A percentile compares a stretch with the other conserved stretches of the same genome.
phyloP scores from a whole-genome alignment of 805 yeast genomes.

The Cyberlindnera misumaiensis region DNA sequence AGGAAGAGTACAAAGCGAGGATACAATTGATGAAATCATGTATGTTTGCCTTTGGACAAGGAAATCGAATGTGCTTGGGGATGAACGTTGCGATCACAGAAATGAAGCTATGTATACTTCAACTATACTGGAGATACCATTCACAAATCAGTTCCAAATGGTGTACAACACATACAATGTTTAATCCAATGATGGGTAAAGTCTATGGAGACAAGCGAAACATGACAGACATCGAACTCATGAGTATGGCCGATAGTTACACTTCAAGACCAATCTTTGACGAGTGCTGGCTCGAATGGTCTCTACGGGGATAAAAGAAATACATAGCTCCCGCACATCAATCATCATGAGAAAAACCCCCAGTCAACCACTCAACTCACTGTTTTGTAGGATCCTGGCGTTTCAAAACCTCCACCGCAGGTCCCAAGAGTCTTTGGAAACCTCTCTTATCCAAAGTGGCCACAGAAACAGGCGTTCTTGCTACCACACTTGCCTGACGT shows the following conservation, averaged over 20 bases:
- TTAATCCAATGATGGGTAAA: conserved; percentile 23
- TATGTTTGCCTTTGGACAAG: conserved; percentile 68
- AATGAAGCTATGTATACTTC: conserved; percentile 51
- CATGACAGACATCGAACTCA: conserved; percentile 37
- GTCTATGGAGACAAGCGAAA: conserved; percentile 6
- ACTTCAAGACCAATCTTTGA: conserved; percentile 46
- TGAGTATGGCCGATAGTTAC: conserved; percentile 52
- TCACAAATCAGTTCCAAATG: conserved; percentile 36
- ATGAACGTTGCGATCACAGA: conserved; percentile 61
- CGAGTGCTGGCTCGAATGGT: conserved; percentile 40
- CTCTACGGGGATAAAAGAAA: background rate
- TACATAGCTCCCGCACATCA: no score
- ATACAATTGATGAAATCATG: conserved; percentile 40
- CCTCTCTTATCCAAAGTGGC: conserved; percentile 92
- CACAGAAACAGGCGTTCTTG: conserved; percentile 67
- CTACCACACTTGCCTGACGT: conserved; percentile 88
- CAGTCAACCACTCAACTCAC: conserved; percentile 1
- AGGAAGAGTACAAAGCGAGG: conserved; percentile 28
- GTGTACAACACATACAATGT: conserved; percentile 30
- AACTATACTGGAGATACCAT: conserved; percentile 42
- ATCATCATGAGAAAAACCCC: background rate
- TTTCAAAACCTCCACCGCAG: conserved; percentile 83
- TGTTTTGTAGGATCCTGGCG: conserved; percentile 71
- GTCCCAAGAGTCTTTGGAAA: conserved; percentile 89
- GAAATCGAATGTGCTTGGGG: conserved; percentile 70